Conservation (phyloP, 2,329 filamentous ascomycete species). For the Davidsoniella virescens region DNA sequence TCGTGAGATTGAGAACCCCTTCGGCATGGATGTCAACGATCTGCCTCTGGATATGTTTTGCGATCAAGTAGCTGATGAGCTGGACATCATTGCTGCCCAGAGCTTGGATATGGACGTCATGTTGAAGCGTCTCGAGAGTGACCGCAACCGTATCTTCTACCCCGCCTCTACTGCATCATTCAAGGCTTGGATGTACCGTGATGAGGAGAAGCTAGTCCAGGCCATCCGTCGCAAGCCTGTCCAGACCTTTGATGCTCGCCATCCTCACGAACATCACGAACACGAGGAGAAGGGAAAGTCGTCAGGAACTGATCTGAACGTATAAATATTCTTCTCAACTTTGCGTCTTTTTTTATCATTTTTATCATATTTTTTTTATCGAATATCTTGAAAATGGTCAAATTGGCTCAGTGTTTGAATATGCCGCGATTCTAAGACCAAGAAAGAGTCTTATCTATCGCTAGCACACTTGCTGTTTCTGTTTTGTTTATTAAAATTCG, state of each 20-base stretch:
- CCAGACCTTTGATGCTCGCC: slow-evolving; percentile 18
- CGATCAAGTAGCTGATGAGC: slow-evolving; percentile 53
- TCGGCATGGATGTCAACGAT: slow-evolving; percentile 72
- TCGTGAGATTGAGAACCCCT: slow-evolving; percentile 71
- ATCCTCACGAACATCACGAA: background rate
- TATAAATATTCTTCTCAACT: background rate
- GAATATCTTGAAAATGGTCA: no score
- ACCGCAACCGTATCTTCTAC: slow-evolving; percentile 37
- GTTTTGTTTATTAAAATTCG: no score
- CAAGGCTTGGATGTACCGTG: slow-evolving; percentile 24
- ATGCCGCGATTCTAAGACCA: no score
- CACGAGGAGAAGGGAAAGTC: slow-evolving; percentile 3
- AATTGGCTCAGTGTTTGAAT: no score
- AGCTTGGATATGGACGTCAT: slow-evolving; percentile 20
- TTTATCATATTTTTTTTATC: no score
- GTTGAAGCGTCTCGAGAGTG: slow-evolving; percentile 20
- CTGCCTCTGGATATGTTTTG: slow-evolving; percentile 63
- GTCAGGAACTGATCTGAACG: slow-evolving; percentile 7
- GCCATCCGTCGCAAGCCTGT: slow-evolving; percentile 26
- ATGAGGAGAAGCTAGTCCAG: slow-evolving; percentile 24
- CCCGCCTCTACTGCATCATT: slow-evolving; percentile 30
- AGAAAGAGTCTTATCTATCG: no score
- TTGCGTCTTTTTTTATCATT: background rate
- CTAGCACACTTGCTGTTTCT: no score
- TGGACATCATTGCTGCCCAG: slow-evolving; percentile 53